Conservation (phyloP, 495 filamentous ascomycete species). For the Neurospora sp. region DNA sequence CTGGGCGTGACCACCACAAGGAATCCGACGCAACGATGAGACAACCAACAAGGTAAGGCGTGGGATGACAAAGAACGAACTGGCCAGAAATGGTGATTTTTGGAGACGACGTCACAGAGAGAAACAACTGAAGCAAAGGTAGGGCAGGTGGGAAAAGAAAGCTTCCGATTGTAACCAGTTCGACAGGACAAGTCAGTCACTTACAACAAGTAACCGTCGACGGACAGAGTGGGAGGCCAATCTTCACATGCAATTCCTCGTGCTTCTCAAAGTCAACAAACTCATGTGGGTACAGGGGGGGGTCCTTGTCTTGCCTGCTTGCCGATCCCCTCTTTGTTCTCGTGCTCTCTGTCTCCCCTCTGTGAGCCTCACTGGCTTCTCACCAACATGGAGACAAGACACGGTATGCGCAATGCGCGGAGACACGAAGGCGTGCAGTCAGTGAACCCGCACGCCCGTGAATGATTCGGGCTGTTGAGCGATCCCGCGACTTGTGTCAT, state of each 20-base stretch:
- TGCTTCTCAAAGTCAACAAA: neutral
- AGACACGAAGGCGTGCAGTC: neutral
- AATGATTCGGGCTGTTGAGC: too few species aligned
- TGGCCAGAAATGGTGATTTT: neutral
- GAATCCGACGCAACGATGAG: neutral
- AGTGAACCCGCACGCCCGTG: too few species aligned
- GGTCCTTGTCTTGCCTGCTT: neutral
- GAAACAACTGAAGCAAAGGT: neutral
- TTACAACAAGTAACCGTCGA: neutral
- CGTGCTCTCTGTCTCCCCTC: neutral
- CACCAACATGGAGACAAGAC: neutral
- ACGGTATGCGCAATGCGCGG: neutral
- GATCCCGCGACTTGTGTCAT: too few species aligned
- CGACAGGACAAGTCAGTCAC: neutral
- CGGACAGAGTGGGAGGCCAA: neutral
- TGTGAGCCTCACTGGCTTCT: too few species aligned
- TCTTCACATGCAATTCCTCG: neutral
- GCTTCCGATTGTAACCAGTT: neutral
- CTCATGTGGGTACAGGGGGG: neutral
- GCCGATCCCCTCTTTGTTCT: neutral
- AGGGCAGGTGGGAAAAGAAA: neutral
- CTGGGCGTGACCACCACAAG: neutral
- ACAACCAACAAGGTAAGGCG: neutral
- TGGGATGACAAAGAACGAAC: neutral
- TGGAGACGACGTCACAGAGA: neutral